These are phyloP conservation scores for Orychophragmus violaceus DNA, from an alignment of 345 rosid genomes.

Conservation along the genomic window DNA sequence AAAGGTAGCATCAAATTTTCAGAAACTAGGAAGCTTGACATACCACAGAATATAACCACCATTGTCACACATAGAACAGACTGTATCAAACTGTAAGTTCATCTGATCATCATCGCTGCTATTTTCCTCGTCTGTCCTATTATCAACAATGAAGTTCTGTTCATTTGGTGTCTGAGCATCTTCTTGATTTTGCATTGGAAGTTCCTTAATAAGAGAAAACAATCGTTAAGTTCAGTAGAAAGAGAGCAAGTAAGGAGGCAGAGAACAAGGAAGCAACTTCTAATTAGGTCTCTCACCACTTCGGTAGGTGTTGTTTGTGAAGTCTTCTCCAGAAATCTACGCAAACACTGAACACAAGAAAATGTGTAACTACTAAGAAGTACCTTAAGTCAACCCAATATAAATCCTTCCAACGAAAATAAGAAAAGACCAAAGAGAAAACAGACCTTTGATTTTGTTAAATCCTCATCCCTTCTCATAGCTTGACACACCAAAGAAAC, in stretches of 20 bases:
- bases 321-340: constrained; percentile 7
- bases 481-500: constrained; percentile 43
- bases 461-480: constrained; percentile 40
- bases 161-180: constrained; percentile 8
- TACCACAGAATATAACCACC: constrained; percentile 63
- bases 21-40: constrained; percentile 14
- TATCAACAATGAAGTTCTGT: constrained; percentile 30
- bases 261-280: neutral
- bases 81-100: constrained; percentile 38
- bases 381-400: neutral
- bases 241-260: neutral
- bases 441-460: constrained; percentile 49
- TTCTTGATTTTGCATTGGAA: constrained; percentile 2
- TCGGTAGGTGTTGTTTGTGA: constrained; percentile 9
- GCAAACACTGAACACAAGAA: constrained; percentile 15
- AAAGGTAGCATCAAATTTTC: neutral
- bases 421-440: constrained; percentile 12
- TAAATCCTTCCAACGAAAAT: neutral
- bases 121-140: constrained; percentile 26
- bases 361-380: neutral
- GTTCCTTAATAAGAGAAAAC: constrained; percentile 13
- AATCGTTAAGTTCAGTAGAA: neutral
- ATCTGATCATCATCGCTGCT: constrained; percentile 21
- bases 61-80: constrained; percentile 69
- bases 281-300: constrained; percentile 13